Evolutionary conservation across 495 filamentous ascomycete species (phyloP).

Genomic region (Pyronema omphalodes): DNA sequence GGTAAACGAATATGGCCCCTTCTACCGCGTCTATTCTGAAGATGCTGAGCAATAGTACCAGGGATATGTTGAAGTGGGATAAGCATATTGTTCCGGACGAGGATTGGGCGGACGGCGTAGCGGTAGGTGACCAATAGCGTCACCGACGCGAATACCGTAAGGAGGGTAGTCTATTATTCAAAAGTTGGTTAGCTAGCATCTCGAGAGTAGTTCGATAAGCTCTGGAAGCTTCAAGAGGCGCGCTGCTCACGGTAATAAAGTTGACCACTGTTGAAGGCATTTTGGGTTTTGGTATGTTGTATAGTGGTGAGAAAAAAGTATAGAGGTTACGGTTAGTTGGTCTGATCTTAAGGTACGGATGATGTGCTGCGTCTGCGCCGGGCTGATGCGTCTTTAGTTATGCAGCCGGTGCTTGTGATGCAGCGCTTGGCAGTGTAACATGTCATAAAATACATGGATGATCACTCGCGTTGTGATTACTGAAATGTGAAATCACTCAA

Average conservation of each 20-base stretch:
- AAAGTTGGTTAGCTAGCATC: not conserved
- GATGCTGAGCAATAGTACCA: slow-evolving; percentile 10
- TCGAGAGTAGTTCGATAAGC: not conserved
- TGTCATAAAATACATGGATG: no score
- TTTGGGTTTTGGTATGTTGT: not conserved
- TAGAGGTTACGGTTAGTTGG: no score
- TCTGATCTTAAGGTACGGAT: no score
- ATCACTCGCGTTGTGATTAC: no score
- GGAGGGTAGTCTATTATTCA: slow-evolving; percentile 12
- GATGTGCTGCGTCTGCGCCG: no score
- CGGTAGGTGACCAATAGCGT: slow-evolving; percentile 20
- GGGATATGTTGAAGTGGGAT: slow-evolving; percentile 20
- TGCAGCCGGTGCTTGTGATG: no score
- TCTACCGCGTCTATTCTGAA: slow-evolving; percentile 8
- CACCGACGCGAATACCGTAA: slow-evolving; percentile 18
- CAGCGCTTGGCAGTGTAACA: no score
- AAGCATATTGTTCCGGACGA: slow-evolving; percentile 16
- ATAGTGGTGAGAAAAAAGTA: not conserved
- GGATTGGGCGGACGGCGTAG: slow-evolving; percentile 17
- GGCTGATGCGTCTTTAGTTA: no score
- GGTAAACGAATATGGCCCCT: slow-evolving; percentile 3
- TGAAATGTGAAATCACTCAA: no score
- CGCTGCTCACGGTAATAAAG: slow-evolving; percentile 11
- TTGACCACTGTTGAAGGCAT: slow-evolving; percentile 18
- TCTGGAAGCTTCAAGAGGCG: not conserved